phyloP scores from a whole-genome alignment of 2,329 filamentous ascomycete species.

The Aspergillus transmontanensis region DNA sequence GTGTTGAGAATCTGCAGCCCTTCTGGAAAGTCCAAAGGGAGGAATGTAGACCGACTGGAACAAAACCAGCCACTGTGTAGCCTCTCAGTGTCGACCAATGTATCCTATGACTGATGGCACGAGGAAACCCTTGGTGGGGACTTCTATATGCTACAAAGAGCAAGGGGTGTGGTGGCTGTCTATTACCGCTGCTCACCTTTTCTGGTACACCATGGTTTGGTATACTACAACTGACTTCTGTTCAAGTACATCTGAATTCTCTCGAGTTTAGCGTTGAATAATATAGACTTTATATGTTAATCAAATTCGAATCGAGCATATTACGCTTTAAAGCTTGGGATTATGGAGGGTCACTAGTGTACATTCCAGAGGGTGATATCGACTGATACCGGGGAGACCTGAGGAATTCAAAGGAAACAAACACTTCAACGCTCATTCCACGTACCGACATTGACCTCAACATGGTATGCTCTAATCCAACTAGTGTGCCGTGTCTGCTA shows the following conservation, averaged over 20 bases:
- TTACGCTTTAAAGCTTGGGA: not conserved
- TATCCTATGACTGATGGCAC: not conserved
- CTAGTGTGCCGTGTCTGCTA: conserved; percentile 6
- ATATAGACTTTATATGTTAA: not conserved
- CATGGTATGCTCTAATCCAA: conserved; percentile 16
- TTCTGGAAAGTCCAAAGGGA: not conserved
- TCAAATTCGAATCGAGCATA: not conserved
- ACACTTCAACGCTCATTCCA: conserved; percentile 24
- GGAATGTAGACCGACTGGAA: not conserved
- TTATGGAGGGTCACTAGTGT: conserved; percentile 10
- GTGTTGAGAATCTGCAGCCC: not conserved
- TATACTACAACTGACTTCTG: not conserved
- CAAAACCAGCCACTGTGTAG: not conserved
- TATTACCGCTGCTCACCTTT: not conserved
- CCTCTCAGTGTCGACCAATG: not conserved
- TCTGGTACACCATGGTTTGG: not conserved
- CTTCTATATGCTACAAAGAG: not conserved
- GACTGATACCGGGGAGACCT: conserved; percentile 17
- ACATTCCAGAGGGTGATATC: conserved; percentile 19
- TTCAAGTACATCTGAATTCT: not conserved
- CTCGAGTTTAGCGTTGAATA: not conserved
- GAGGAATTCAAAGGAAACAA: conserved; percentile 25
- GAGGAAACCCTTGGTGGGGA: not conserved
- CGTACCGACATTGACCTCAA: conserved; percentile 7
- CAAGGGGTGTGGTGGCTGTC: not conserved